Conservation (phyloP, 148 eudicot genomes). For the Tetragonia tetragonoides region DNA sequence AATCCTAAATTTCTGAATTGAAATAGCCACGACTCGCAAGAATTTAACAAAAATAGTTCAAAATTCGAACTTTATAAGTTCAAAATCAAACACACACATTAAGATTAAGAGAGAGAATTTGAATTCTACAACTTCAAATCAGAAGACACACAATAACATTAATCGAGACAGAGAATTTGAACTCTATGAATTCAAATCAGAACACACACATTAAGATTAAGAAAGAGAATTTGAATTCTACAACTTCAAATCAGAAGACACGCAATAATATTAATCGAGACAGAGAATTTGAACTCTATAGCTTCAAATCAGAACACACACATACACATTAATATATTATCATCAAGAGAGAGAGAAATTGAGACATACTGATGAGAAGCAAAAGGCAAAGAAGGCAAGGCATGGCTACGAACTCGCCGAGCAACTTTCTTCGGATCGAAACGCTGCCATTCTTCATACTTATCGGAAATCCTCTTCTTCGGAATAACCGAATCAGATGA, state of each 20-base stretch:
- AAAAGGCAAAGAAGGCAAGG: conserved; percentile 67
- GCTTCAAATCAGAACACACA: background rate
- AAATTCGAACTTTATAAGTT: too few species aligned
- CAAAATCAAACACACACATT: too few species aligned
- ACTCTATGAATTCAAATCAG: background rate
- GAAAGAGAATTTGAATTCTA: too few species aligned
- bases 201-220: background rate
- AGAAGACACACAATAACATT: too few species aligned
- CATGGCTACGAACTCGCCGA: conserved; percentile 40
- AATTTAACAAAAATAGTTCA: too few species aligned
- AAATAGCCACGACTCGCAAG: too few species aligned
- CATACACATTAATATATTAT: background rate
- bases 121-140: too few species aligned
- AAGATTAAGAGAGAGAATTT: too few species aligned
- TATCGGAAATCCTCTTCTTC: conserved; percentile 35
- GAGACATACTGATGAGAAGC: conserved; percentile 45
- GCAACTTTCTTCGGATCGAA: conserved; percentile 38
- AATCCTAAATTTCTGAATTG: too few species aligned
- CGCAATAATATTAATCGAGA: too few species aligned
- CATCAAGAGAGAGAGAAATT: background rate
- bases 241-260: too few species aligned
- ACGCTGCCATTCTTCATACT: conserved; percentile 42
- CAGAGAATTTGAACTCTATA: background rate
- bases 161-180: background rate
- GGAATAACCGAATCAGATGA: conserved; percentile 34